Base-by-base conservation (phyloP, 495 filamentous ascomycete genomes). In the Aspergillus heteromorphus region DNA sequence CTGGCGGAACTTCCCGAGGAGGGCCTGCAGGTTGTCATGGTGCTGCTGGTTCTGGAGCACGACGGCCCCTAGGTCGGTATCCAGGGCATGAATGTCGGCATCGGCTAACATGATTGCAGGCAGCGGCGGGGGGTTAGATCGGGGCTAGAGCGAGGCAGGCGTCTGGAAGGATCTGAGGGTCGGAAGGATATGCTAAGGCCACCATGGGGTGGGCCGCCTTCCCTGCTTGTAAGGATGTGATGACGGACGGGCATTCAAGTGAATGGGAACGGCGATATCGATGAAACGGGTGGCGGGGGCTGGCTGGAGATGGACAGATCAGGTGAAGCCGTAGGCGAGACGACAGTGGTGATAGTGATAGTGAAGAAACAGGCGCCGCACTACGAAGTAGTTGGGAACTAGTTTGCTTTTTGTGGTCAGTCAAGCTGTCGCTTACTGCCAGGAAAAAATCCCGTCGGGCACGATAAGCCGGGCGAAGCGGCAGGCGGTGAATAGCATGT, bases 1-100 rank as follows among this genome's bases (percentile, higher is more conserved):
- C 17, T 47, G 59, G 2, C 66, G 61, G 36, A 78, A 78, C 5
- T 71, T 64, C 6, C 68, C 49, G 0, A 79, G 61, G 0, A 79
- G 59, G 10, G 59, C 45, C 14, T 73, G 65, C 1, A 77, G 56
- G 20, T 65, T 66, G n/a, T 67, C 59, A 58, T 74, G 65, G 47
- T 73, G 65, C 9, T 60, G 59, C 51, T 71, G 50, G 27, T 65
- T 71, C 13, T 72, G 67, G 9, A 45, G 55, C 0, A 61, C 58
- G n/a, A 72, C 49, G 16, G 63, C 27, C 31, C 49, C 58, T 14
- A 76, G 55, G 19, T 67, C 60, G 19, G 49, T 55, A 40, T 62
- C 65, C 34, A 76, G 50, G 36, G 58, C 62, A 57, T 68, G 61
- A 55, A 74, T 66, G 42, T 76, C 73, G n/a, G 65, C 51, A 48